Evolutionary conservation across 768 basidiomycete species (phyloP), one percentile per base, ranked within the genome.

Genomic region (Leccinum barrowsii): DNA sequence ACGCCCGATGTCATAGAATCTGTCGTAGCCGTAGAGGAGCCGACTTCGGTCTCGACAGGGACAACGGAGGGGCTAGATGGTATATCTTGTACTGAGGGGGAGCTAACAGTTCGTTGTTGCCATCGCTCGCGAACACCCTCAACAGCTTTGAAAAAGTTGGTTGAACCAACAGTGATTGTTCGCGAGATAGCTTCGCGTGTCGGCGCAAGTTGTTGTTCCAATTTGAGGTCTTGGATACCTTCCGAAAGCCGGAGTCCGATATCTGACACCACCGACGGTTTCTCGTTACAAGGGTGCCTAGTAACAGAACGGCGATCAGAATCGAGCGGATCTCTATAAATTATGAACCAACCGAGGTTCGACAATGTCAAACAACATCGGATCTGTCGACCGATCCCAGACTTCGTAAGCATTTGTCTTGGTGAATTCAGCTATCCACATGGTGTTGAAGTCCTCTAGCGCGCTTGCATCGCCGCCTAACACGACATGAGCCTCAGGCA

Each of bases 231-330:
- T 69, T 97, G 94, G 17, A 98, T 84, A 2, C 95, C 94, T 75
- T 98, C 95, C 57, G 89, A 85, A 24, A 99, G 82, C 10, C 95
- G 87, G 4, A 98, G 79, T 8, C 95, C 90, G 35, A 99, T 87
- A 66, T 99, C 97, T 5, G 93, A 81, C 4, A 98, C 89, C 1
- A 92, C 85, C 13, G 90, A 90, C 0, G 91, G 89, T 68, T 91
- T 92, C 64, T 92, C 92, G 58, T 87, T 91, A 71, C 95, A 97
- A 40, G 96, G 96, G 73, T 98, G 96, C 51, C 94, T 94, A 60
- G 55, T 52, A 30, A 46, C 15, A 24, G 49, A 22, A 32, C 26
- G 42, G 11, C 32, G 47, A 44, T 54, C 40, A 58, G 57, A 58
- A 42, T 52, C 44, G 37, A 34, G 40, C 22, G 49, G 46, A 3